These are phyloP conservation scores for Coemansia javaensis DNA, from an alignment of 192 early-diverging fungal genomes.

Conservation along the genomic window DNA sequence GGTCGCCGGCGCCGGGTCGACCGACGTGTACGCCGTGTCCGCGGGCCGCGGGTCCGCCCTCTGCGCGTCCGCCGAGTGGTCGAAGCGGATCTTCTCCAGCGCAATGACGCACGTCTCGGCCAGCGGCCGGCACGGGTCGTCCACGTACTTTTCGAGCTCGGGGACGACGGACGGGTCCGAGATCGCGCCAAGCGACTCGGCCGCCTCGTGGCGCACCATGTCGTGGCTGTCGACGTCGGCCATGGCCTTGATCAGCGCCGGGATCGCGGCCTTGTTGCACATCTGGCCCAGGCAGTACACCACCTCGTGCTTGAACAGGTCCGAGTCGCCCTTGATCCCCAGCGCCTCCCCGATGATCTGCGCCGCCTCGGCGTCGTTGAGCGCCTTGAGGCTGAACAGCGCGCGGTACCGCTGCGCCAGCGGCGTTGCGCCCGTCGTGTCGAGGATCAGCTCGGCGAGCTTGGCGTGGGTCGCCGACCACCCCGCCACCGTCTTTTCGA, in stretches of 20 bases:
- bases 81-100: constrained; percentile 78
- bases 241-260: constrained; percentile 63
- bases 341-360: constrained; percentile 75
- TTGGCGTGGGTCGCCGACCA: constrained; percentile 57
- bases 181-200: constrained; percentile 93
- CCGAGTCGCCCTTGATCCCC: constrained; percentile 76
- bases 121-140: constrained; percentile 66
- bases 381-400: constrained; percentile 85
- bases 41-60: constrained; percentile 14
- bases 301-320: constrained; percentile 91
- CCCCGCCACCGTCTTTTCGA: constrained; percentile 20
- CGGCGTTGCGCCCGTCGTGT: constrained; percentile 57
- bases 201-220: constrained; percentile 98
- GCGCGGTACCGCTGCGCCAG: constrained; percentile 86
- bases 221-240: constrained; percentile 65
- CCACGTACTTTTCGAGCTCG: constrained; percentile 69
- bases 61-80: constrained; percentile 47
- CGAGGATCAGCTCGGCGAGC: constrained; percentile 61
- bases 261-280: constrained; percentile 73
- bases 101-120: constrained; percentile 89
- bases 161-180: constrained; percentile 62
- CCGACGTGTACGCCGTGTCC: constrained; percentile 62
- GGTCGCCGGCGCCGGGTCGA: constrained; percentile 88
- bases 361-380: constrained; percentile 66
- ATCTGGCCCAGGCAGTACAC: constrained; percentile 97